A percentile compares a stretch with the other conserved stretches of the same genome.
Conservation (phyloP, 129 eudicot species). For the Centella asiatica region DNA sequence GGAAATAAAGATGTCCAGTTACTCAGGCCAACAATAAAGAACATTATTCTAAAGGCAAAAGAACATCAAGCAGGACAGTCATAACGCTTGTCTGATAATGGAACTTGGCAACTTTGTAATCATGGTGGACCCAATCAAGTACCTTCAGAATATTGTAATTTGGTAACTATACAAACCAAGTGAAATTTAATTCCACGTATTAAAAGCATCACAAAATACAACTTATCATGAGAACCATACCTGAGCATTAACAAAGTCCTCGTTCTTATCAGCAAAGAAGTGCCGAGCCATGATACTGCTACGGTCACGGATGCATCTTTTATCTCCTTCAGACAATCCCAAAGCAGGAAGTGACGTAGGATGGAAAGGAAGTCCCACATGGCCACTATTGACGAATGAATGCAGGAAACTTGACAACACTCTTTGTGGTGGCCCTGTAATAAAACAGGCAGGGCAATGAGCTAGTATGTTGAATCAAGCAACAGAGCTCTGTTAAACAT, state of each 20-base stretch:
- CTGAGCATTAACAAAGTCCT: conserved; percentile 84
- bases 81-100: background rate
- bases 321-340: conserved; percentile 90
- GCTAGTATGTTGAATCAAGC: background rate
- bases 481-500: background rate
- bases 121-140: too few species aligned
- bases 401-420: conserved; percentile 80
- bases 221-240: conserved; percentile 27
- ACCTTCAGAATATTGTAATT: background rate
- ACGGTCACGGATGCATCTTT: conserved; percentile 93
- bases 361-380: conserved; percentile 69
- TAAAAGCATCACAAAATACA: background rate
- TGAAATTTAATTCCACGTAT: background rate
- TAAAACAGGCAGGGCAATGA: conserved; percentile 10
- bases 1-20: background rate
- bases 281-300: conserved; percentile 99
- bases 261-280: conserved; percentile 81
- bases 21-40: background rate
- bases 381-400: conserved; percentile 77
- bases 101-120: background rate
- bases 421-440: conserved; percentile 91
- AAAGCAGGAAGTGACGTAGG: conserved; percentile 74
- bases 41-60: background rate
- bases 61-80: background rate
- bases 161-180: background rate